A percentile compares a stretch with the other conserved stretches of the same genome.
These are phyloP conservation scores for Euphorbia peplus DNA, from an alignment of 345 rosid genomes.

Conservation along the genomic window DNA sequence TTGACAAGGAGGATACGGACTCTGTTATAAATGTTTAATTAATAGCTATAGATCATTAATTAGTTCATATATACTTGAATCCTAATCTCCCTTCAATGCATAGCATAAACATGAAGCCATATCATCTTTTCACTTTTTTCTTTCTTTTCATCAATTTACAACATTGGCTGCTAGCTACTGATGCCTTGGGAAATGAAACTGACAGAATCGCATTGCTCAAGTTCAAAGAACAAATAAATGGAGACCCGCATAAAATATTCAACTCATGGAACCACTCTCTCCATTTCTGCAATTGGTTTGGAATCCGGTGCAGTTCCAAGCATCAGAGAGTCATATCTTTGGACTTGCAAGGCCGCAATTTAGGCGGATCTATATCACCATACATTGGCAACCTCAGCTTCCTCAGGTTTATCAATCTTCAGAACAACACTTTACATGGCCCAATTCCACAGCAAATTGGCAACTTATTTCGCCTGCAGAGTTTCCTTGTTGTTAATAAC, in stretches of 20 bases:
- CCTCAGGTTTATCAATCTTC: constrained; percentile 9
- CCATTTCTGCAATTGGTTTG: constrained; percentile 15
- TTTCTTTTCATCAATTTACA: not conserved
- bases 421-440: constrained; percentile 13
- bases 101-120: not conserved
- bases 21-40: too few relatives aligned
- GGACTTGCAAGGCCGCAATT: constrained; percentile 1
- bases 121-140: not conserved
- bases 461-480: constrained; percentile 13
- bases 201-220: constrained; percentile 16
- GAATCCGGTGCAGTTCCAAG: constrained; percentile 9
- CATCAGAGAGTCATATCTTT: constrained; percentile 9
- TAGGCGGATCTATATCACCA: constrained; percentile 11
- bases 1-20: too few relatives aligned
- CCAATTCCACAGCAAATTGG: constrained; percentile 16
- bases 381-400: constrained; percentile 17
- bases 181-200: constrained; percentile 5
- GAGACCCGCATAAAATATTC: constrained; percentile 13
- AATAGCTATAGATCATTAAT: too few relatives aligned
- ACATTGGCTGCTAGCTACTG: not conserved
- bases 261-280: constrained; percentile 20
- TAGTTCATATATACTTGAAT: too few relatives aligned
- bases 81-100: too few relatives aligned
- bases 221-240: constrained; percentile 3
- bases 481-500: constrained; percentile 5